Conservation (phyloP, 164 flowering plant genomes). For the Berberis vulgaris region DNA sequence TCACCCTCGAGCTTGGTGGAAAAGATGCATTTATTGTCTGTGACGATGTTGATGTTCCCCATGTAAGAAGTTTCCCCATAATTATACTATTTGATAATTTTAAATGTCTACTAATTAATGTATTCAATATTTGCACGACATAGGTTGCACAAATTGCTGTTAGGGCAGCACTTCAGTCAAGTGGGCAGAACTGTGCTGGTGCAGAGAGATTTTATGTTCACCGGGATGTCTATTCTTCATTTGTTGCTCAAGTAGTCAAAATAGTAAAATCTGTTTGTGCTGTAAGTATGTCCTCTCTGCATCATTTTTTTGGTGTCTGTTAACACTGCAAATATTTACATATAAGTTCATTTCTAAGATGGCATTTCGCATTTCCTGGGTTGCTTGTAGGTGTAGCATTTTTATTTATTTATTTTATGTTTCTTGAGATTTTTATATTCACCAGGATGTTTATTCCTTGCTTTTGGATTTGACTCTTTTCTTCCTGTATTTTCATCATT, state of each 20-base stretch:
- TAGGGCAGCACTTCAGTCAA: conserved; percentile 89
- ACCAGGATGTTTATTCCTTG: no score
- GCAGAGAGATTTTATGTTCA: conserved; percentile 93
- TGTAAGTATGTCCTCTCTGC: no score
- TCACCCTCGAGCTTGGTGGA: conserved; percentile 97
- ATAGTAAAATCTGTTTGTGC: no score
- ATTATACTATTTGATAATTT: background rate
- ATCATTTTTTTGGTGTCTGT: no score
- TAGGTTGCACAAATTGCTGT: conserved; percentile 96
- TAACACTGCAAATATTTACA: no score
- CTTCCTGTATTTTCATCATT: no score
- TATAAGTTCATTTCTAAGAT: no score
- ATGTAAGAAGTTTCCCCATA: conserved; percentile 42
- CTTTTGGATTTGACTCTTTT: no score
- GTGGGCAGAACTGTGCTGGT: conserved; percentile 99
- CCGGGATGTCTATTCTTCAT: conserved; percentile 56
- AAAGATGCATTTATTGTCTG: conserved; percentile 98
- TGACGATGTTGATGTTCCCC: conserved; percentile 87
- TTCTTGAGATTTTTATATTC: no score
- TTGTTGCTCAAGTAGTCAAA: conserved; percentile 5
- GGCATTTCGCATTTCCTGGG: no score
- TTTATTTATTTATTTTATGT: no score
- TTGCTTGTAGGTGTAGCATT: no score
- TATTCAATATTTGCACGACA: background rate
- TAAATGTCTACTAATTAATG: background rate